Conservation (phyloP, 352 stramenopile species). For the Phytophthora quininea region DNA sequence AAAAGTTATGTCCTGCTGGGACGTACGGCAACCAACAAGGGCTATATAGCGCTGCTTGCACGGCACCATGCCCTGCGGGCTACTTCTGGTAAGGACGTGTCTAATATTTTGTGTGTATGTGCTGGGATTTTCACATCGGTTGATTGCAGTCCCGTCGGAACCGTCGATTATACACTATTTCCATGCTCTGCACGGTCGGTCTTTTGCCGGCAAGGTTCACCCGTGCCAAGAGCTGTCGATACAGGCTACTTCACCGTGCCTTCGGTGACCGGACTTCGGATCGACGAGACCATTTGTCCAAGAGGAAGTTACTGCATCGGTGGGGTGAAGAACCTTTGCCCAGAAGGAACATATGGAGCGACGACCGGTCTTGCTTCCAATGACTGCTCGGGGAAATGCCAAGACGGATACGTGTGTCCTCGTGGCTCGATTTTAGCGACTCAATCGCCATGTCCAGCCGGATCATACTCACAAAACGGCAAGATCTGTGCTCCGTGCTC, state of each 20-base stretch:
- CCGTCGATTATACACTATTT: conserved; percentile 33
- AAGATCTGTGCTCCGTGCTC: conserved; percentile 53
- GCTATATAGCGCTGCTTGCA: conserved; percentile 53
- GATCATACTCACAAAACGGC: conserved; percentile 65
- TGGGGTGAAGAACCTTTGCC: conserved; percentile 57
- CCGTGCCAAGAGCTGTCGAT: conserved; percentile 38
- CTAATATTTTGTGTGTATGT: neutral
- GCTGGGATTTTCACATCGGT: neutral
- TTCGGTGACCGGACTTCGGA: conserved; percentile 36
- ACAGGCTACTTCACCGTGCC: conserved; percentile 58
- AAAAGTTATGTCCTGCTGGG: conserved; percentile 56
- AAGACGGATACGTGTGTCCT: conserved; percentile 60
- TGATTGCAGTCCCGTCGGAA: conserved; percentile 48
- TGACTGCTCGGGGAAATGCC: conserved; percentile 59
- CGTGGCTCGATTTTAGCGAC: conserved; percentile 48
- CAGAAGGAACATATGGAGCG: conserved; percentile 54
- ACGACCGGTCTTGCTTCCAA: conserved; percentile 46
- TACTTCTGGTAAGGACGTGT: conserved; percentile 59
- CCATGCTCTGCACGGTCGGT: conserved; percentile 41
- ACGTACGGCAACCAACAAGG: conserved; percentile 50
- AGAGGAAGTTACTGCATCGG: conserved; percentile 64
- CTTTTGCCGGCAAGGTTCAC: conserved; percentile 61
- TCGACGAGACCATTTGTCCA: conserved; percentile 62
- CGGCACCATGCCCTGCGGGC: conserved; percentile 57
- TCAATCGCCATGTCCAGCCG: conserved; percentile 55